Evolutionary conservation across 352 stramenopile genomes (phyloP), one percentile per base, ranked within the genome.

Genomic region (Pythium rishiriense): DNA sequence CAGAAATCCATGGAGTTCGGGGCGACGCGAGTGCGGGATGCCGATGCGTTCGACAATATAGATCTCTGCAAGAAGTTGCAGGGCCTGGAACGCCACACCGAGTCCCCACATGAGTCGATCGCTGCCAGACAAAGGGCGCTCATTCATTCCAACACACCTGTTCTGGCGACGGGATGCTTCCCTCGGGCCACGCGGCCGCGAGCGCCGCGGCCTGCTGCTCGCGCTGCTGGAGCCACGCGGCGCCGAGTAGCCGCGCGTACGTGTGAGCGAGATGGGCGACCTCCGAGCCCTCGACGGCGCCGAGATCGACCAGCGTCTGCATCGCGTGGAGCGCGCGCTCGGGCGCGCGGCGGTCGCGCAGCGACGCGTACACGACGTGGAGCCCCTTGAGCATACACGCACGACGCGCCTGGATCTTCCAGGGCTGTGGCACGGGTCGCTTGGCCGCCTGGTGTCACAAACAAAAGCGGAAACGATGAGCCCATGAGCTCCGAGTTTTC

Each of bases 31-130:
- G 53, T 94, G 81, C 35, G 69, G 76, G 21, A 92, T 80, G 9
- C 86, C 87, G 10, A 92, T 64, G 21, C 87, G 78, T 46, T 96
- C 86, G 9, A 95, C 60, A 10, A 90, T 66, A 47, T 94, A 94
- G 29, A 96, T 69, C 17, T 78, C 73, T 11, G 33, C 24, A 25
- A 69, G 55, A 21, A 39, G 39, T 28, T 65, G 47, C 21, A 68
- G 31, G 28, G 46, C 49, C 64, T 68, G n/a, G n/a, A n/a, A n/a
- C n/a, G n/a, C n/a, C n/a, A n/a, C n/a, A 53, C 21, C 14, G 9
- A n/a, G 31, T 35, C n/a, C 37, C 19, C 37, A 39, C 24, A 17
- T 53, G 10, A 21, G 25, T 19, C 4, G 19, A n/a, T n/a, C 15
- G 1, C 46, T 35, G 8, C 14, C 19, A 43, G 14, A 1, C n/a